A percentile compares a stretch with the other conserved stretches of the same genome.
phyloP scores from a whole-genome alignment of 805 yeast genomes.

The Blastobotrys chiropterorum region DNA sequence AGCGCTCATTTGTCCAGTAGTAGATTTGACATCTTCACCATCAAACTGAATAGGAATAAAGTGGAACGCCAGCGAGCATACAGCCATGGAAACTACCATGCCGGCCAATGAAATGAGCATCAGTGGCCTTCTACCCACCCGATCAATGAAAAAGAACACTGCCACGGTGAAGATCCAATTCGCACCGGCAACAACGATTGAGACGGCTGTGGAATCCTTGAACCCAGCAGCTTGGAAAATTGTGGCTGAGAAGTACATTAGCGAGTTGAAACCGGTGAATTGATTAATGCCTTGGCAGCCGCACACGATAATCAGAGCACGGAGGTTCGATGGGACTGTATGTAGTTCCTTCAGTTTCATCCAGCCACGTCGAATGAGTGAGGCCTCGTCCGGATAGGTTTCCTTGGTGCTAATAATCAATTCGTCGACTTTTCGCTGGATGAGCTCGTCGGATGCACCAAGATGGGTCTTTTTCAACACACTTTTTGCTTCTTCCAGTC shows the following conservation, averaged over 20 bases:
- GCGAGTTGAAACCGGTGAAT: conserved; percentile 91
- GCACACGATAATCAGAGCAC: conserved; percentile 85
- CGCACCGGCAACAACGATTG: conserved; percentile 88
- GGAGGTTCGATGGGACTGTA: conserved; percentile 51
- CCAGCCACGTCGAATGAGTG: conserved; percentile 7
- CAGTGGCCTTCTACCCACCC: conserved; percentile 80
- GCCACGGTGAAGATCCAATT: conserved; percentile 80
- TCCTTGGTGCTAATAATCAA: conserved; percentile 35
- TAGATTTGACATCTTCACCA: conserved; percentile 13
- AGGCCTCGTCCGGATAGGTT: conserved; percentile 14
- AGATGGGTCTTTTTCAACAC: conserved; percentile 61
- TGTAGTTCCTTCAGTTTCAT: conserved; percentile 28
- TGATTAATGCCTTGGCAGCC: conserved; percentile 95
- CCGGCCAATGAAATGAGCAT: conserved; percentile 72
- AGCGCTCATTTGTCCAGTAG: conserved; percentile 45
- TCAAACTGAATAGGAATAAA: conserved; percentile 42
- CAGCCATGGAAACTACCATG: conserved; percentile 66
- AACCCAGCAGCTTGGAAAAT: conserved; percentile 79
- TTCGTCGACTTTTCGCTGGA: conserved; percentile 63
- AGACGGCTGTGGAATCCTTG: conserved; percentile 80
- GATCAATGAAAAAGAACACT: conserved; percentile 81
- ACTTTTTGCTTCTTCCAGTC: conserved; percentile 54
- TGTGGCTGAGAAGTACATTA: conserved; percentile 91
- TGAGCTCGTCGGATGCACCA: conserved; percentile 56
- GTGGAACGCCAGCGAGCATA: conserved; percentile 89